Percentiles rank a stretch among this genome's conserved stretches.
phyloP scores from a whole-genome alignment of 768 basidiomycete genomes.

The Tulasnella sp. region DNA sequence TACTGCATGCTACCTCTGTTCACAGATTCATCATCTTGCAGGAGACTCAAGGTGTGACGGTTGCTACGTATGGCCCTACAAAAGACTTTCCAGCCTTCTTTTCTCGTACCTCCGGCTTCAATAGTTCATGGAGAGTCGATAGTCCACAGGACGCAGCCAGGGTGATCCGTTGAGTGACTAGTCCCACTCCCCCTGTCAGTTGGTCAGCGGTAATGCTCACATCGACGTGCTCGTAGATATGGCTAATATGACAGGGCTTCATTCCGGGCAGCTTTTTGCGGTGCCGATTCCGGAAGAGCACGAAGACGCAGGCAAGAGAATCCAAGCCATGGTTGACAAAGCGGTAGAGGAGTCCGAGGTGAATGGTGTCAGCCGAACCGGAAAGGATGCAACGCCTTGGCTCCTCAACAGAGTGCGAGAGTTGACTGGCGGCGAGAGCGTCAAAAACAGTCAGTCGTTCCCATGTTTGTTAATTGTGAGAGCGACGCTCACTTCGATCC shows the following conservation, averaged over 20 bases:
- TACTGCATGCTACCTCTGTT: background rate
- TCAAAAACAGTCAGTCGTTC: conserved; percentile 49
- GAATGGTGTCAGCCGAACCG: conserved; percentile 63
- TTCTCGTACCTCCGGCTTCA: conserved; percentile 66
- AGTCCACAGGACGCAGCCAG: conserved; percentile 56
- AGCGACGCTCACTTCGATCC: background rate
- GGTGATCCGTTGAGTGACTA: conserved; percentile 50
- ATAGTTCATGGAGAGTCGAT: conserved; percentile 71
- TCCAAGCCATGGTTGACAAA: conserved; percentile 71
- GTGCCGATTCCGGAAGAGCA: conserved; percentile 80
- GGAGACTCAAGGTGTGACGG: conserved; percentile 95
- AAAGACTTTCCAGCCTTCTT: conserved; percentile 94
- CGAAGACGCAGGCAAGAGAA: conserved; percentile 48
- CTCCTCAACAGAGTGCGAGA: conserved; percentile 71
- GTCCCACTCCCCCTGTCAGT: conserved; percentile 12
- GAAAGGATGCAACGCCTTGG: conserved; percentile 95
- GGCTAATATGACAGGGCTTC: conserved; percentile 57
- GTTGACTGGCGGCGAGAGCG: conserved; percentile 62
- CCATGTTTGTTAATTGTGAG: background rate
- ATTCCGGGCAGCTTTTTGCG: conserved; percentile 70
- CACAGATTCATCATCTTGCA: too few species aligned
- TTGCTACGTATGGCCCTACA: conserved; percentile 62
- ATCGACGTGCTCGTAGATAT: conserved; percentile 37
- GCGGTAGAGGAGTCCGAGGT: conserved; percentile 76
- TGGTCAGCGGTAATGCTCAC: background rate